These are phyloP conservation scores for Corymbia calophylla DNA, from an alignment of 441 rosid genomes.

Conservation along the genomic window DNA sequence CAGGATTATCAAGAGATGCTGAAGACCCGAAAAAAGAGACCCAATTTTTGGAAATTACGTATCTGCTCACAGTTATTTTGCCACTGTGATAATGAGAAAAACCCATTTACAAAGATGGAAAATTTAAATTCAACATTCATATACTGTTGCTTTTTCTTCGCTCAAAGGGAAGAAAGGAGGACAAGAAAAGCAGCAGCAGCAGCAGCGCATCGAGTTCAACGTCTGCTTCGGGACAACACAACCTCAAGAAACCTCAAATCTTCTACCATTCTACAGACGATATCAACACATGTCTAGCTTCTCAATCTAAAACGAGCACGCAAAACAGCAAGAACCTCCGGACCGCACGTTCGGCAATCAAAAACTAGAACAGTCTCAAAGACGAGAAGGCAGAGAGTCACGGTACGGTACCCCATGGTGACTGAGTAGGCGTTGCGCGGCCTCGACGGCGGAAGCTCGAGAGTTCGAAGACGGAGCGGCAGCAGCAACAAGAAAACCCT, in stretches of 20 bases:
- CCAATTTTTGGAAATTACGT: neutral
- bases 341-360: neutral
- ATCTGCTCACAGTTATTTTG: neutral
- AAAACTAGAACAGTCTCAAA: neutral
- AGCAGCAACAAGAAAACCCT: neutral
- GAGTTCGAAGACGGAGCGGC: neutral
- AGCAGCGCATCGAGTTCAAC: neutral
- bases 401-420: neutral
- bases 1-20: neutral
- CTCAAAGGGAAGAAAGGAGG: neutral
- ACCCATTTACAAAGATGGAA: neutral
- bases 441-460: neutral
- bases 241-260: neutral
- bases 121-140: neutral
- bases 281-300: fast-evolving
- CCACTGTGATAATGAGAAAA: neutral
- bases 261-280: neutral
- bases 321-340: neutral
- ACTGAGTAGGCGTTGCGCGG: neutral
- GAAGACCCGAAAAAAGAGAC: neutral
- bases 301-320: neutral
- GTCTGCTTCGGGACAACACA: neutral
- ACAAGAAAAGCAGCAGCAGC: neutral
- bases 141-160: neutral
- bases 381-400: neutral